phyloP scores from a whole-genome alignment of 2,329 filamentous ascomycete species.

The Penicillium frequentans region DNA sequence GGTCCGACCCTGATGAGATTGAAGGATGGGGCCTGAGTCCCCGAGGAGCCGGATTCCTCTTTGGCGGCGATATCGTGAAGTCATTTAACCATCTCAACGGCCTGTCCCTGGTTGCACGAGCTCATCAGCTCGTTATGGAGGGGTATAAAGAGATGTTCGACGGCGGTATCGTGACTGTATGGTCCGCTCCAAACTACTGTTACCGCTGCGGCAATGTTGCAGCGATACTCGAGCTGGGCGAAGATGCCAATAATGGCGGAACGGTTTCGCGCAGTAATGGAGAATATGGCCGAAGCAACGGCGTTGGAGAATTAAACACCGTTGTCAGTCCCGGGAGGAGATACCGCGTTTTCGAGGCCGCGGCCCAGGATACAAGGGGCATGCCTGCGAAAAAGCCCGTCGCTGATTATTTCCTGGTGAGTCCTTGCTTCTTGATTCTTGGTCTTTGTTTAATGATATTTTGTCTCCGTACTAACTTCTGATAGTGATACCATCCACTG shows the following conservation, averaged over 20 bases:
- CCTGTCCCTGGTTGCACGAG: constrained; percentile 84
- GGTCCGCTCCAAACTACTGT: constrained; percentile 96
- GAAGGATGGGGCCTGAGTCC: constrained; percentile 95
- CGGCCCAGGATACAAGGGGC: constrained; percentile 89
- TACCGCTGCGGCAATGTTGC: constrained; percentile 96
- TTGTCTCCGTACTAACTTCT: constrained; percentile 6
- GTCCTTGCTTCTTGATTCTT: constrained; percentile 2
- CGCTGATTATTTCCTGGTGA: constrained; percentile 85
- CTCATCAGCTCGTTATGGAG: constrained; percentile 98
- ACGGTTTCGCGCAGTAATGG: constrained; percentile 65
- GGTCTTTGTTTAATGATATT: background rate
- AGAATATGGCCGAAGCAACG: constrained; percentile 44
- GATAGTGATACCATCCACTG: constrained; percentile 23
- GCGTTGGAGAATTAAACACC: constrained; percentile 49
- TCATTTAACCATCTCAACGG: constrained; percentile 95
- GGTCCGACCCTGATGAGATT: constrained; percentile 97
- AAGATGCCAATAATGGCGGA: constrained; percentile 75
- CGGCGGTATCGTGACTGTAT: constrained; percentile 94
- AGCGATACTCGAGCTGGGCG: constrained; percentile 86
- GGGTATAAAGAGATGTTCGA: constrained; percentile 99
- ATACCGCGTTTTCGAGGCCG: constrained; percentile 94
- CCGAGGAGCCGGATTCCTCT: constrained; percentile 91
- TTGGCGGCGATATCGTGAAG: constrained; percentile 93
- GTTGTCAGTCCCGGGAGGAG: constrained; percentile 74
- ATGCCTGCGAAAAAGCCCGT: constrained; percentile 99